Evolutionary conservation across 2,329 filamentous ascomycete genomes (phyloP).

Genomic region (Didymella exigua): DNA sequence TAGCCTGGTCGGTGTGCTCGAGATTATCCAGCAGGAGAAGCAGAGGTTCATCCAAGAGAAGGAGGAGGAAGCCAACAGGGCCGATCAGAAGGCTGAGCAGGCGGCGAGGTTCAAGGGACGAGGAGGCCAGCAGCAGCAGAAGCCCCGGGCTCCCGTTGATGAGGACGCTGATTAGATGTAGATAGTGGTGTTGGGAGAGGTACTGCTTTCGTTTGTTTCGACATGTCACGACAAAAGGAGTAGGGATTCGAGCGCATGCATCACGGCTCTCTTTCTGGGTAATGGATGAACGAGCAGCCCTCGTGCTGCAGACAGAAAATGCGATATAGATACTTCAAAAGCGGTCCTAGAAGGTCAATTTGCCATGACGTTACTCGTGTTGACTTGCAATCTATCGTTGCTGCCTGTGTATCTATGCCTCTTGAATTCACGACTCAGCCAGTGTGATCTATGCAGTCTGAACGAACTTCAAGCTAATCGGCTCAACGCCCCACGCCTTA

Average conservation of each 20-base stretch:
- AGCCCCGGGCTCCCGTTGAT: constrained; percentile 41
- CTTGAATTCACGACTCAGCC: background rate
- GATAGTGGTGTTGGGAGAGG: constrained; percentile 10
- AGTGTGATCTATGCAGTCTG: constrained; percentile 22
- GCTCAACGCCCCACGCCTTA: constrained; percentile 43
- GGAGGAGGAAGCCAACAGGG: constrained; percentile 76
- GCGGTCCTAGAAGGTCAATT: background rate
- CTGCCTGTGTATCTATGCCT: background rate
- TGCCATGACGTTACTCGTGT: background rate
- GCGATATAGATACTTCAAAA: constrained; percentile 30
- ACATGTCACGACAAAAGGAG: constrained; percentile 27
- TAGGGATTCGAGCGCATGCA: constrained; percentile 34
- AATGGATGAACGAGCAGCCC: constrained; percentile 35
- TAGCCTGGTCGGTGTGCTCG: constrained; percentile 78
- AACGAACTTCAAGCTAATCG: constrained; percentile 39
- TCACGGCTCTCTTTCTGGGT: constrained; percentile 38
- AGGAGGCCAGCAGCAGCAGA: constrained; percentile 35
- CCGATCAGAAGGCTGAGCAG: constrained; percentile 67
- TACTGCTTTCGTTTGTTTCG: constrained; percentile 30
- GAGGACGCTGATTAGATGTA: constrained; percentile 44
- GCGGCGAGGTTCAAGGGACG: constrained; percentile 32
- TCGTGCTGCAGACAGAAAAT: constrained; percentile 45
- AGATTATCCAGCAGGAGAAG: constrained; percentile 80
- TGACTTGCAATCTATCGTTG: background rate
- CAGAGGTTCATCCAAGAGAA: constrained; percentile 75